Base-by-base conservation (phyloP, 306 rosid genomes). In the Cucumis cinereus region DNA sequence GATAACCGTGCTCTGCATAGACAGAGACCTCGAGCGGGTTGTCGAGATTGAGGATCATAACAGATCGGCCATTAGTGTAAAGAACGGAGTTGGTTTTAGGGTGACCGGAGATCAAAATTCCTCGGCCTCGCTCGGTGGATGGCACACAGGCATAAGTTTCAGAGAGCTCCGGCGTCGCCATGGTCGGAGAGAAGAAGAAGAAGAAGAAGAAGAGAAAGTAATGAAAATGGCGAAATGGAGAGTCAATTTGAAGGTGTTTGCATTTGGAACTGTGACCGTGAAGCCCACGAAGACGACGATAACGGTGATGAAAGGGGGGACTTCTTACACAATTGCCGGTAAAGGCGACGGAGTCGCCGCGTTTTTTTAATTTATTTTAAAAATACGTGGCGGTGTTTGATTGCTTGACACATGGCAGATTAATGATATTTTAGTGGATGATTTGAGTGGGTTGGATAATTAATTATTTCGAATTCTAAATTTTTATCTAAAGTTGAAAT, bases 121-220 rank as follows among this genome's bases (percentile, higher is more conserved):
- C 99, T 1, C 96, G 88, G 77, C 99, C 99, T 10, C 99, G 93
- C 88, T 94, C 96, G 8, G 93, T 85, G 7, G 93, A 81, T 0
- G 97, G 93, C 59, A 86, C 87, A 84, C 95, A 89, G 11, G 97
- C 88, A 76, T 90, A 94, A 13, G 99, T 87, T 85, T 90, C 99
- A 7, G 82, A 76, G 38, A 92, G 87, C 78, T 86, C 78, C 16
- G 90, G 49, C 93, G 90, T 87, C 38, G 75, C 78, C 67, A 8
- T 15, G 77, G 19, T n/a, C 22, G 30, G 59, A 26, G 3, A 30
- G 14, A 43, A 0, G 23, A 71, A 71, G 38, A 45, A 24, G 76
- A 72, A 49, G 38, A 45, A 47, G 76, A 50, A 49, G 38, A 41
- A n/a, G 52, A 68, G 13, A 43, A 47, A 20, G 22, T 0, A 40